phyloP scores from a whole-genome alignment of 345 rosid genomes.

The Syzygium aqueum region DNA sequence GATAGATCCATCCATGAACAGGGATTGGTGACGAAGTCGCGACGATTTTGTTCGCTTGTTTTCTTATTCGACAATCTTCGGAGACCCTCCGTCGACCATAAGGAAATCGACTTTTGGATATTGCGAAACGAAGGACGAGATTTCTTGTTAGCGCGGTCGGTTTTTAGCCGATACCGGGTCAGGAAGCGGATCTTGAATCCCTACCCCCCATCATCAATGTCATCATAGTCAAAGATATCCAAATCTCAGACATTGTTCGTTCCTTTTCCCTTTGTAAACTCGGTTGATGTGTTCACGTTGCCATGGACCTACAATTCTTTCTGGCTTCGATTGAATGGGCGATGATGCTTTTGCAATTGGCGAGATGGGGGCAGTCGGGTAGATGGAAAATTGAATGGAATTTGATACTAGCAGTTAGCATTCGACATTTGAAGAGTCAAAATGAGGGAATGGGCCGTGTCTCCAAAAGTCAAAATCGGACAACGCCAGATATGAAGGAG shows the following conservation, averaged over 20 bases:
- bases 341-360: background rate
- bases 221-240: background rate
- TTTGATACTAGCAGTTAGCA: background rate
- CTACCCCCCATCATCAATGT: background rate
- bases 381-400: background rate
- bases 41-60: background rate
- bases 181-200: background rate
- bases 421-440: background rate
- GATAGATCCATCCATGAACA: background rate
- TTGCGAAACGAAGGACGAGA: background rate
- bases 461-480: background rate
- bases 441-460: background rate
- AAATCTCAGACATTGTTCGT: accelerated
- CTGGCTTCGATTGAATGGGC: background rate
- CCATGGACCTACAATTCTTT: background rate
- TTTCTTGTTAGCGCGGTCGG: background rate
- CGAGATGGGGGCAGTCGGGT: background rate
- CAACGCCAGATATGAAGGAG: background rate
- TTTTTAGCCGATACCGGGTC: background rate
- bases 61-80: background rate
- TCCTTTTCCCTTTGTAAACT: background rate
- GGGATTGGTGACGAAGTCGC: background rate
- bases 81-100: background rate
- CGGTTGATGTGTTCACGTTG: background rate
- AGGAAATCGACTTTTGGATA: background rate